Evolutionary conservation across 1,284 basidiomycete species (phyloP).

Genomic region (Trametes versicolor): DNA sequence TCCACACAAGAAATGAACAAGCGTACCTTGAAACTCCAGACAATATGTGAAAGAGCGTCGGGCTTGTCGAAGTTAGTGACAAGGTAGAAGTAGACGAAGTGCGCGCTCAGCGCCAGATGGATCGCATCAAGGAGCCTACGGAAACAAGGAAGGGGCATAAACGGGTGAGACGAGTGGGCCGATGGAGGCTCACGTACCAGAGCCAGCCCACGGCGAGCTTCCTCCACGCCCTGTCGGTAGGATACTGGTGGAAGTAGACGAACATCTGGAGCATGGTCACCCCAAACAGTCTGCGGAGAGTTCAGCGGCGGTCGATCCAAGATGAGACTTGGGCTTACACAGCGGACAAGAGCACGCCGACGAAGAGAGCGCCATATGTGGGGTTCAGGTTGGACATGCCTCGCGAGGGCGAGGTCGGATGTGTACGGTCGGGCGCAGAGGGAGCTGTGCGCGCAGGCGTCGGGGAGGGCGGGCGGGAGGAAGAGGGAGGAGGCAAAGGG

Average conservation of each 20-base stretch:
- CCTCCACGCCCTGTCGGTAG: constrained; percentile 47
- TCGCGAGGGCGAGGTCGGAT: constrained; percentile 4
- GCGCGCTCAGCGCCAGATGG: constrained; percentile 37
- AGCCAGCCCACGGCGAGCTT: constrained; percentile 49
- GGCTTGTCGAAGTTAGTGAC: constrained; percentile 35
- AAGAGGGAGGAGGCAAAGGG: constrained; percentile 5
- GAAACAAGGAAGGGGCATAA: not conserved
- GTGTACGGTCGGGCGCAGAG: not conserved
- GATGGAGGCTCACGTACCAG: constrained; percentile 25
- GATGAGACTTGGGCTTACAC: constrained; percentile 25
- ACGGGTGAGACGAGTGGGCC: not conserved
- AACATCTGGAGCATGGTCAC: constrained; percentile 52
- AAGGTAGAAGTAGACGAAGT: constrained; percentile 40
- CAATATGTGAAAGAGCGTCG: constrained; percentile 29
- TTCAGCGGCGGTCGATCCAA: not conserved
- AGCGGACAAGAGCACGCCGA: constrained; percentile 38
- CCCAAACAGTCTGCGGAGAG: constrained; percentile 48
- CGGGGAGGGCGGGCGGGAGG: constrained; percentile 5
- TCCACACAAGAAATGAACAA: not conserved
- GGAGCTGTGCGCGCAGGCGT: not conserved
- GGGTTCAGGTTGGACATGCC: constrained; percentile 33
- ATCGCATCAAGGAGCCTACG: constrained; percentile 38
- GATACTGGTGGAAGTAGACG: constrained; percentile 51
- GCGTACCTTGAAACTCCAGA: constrained; percentile 41
- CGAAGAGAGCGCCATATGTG: constrained; percentile 39